A percentile compares a stretch with the other conserved stretches of the same genome.
Conservation (phyloP, 148 eudicot species). For the Salicornia ramosissima region DNA sequence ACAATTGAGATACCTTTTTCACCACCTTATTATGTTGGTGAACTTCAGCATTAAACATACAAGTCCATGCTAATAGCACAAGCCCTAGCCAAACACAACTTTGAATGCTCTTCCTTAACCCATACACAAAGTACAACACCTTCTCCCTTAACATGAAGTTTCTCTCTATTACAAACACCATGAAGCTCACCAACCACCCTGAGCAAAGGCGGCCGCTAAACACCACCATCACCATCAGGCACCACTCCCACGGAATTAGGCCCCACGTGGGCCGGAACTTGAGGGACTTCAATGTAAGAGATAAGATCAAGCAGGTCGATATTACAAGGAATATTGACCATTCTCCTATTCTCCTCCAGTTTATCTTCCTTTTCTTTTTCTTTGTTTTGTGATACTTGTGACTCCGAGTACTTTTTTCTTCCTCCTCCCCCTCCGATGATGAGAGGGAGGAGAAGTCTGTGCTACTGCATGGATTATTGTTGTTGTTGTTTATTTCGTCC, state of each 20-base stretch:
- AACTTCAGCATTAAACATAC: slow-evolving; percentile 40
- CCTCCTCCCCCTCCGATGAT: slow-evolving; percentile 11
- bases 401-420: slow-evolving; percentile 1
- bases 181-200: slow-evolving; percentile 43
- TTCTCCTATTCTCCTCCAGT: slow-evolving; percentile 31
- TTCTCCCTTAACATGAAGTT: slow-evolving; percentile 65
- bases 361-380: slow-evolving; percentile 33
- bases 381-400: slow-evolving; percentile 7
- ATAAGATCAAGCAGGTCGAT: slow-evolving; percentile 34
- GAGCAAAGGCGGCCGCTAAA: slow-evolving; percentile 63
- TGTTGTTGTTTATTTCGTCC: slow-evolving; percentile 10
- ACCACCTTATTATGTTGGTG: slow-evolving; percentile 36
- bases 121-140: slow-evolving; percentile 64
- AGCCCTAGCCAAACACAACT: slow-evolving; percentile 64
- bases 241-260: slow-evolving; percentile 57
- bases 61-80: slow-evolving; percentile 54
- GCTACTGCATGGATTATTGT: not conserved
- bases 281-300: slow-evolving; percentile 27
- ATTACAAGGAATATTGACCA: slow-evolving; percentile 43
- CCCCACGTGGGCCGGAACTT: slow-evolving; percentile 29
- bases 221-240: slow-evolving; percentile 51
- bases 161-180: slow-evolving; percentile 50
- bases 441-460: slow-evolving; percentile 6
- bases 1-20: slow-evolving; percentile 36
- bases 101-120: slow-evolving; percentile 49